Percentiles rank a stretch among this genome's conserved stretches.
phyloP scores from a whole-genome alignment of 2,329 filamentous ascomycete genomes.

The Eutypa lata region DNA sequence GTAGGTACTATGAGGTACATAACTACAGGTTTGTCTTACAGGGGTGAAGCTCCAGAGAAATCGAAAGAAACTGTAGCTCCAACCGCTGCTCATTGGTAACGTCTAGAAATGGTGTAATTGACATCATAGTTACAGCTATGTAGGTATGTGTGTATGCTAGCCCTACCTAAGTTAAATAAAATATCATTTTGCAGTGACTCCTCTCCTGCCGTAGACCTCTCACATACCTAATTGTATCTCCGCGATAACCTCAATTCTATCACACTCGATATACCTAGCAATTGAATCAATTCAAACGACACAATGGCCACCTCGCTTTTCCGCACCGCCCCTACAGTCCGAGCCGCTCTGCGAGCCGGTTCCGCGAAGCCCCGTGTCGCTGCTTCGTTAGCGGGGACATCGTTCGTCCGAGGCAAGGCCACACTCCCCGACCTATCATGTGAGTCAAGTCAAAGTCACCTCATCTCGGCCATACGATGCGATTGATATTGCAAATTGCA shows the following conservation, averaged over 20 bases:
- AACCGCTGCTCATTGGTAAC: neutral
- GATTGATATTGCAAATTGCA: too few relatives aligned
- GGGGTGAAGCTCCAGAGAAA: neutral
- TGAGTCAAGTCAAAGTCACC: conserved; percentile 38
- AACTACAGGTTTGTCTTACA: neutral
- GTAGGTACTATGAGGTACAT: neutral
- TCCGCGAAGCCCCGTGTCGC: conserved; percentile 57
- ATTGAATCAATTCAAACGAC: too few relatives aligned
- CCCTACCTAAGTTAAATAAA: too few relatives aligned
- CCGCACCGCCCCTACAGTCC: conserved; percentile 63
- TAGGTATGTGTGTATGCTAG: neutral
- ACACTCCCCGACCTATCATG: conserved; percentile 86
- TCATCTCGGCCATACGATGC: too few relatives aligned
- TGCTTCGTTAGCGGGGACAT: conserved; percentile 67
- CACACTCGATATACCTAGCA: too few relatives aligned
- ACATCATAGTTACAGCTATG: neutral
- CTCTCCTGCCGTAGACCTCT: neutral
- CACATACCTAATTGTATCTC: neutral
- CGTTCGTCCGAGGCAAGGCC: conserved; percentile 81
- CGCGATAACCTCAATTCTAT: neutral
- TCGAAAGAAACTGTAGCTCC: neutral
- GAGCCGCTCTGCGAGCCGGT: conserved; percentile 68
- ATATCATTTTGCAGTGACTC: neutral
- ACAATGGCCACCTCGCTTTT: conserved; percentile 75
- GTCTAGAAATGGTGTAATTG: neutral